A percentile compares a stretch with the other conserved stretches of the same genome.
Conservation (phyloP, 2,329 filamentous ascomycete species). For the Graphium sp. region DNA sequence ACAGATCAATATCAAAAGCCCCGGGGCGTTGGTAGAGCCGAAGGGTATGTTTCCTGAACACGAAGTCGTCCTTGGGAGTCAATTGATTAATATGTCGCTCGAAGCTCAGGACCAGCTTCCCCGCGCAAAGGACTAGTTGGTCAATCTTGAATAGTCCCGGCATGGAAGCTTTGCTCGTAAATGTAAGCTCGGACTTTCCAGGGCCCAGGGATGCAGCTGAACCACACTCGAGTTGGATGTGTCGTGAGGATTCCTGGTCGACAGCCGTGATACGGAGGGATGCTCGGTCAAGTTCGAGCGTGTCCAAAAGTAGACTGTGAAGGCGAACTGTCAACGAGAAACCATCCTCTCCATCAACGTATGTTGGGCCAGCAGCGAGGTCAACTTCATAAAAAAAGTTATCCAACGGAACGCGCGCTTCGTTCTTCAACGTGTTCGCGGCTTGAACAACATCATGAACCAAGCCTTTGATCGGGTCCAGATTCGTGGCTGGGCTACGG, state of each 20-base stretch:
- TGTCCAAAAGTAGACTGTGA: conserved; percentile 55
- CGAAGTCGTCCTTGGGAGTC: conserved; percentile 23
- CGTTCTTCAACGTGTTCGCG: conserved; percentile 27
- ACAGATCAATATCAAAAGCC: conserved; percentile 52
- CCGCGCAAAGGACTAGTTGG: conserved; percentile 46
- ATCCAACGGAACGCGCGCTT: conserved; percentile 50
- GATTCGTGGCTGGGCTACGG: conserved; percentile 9
- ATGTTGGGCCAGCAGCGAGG: conserved; percentile 50
- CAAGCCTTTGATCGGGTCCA: conserved; percentile 25
- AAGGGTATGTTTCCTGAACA: conserved; percentile 44
- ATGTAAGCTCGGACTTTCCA: too few relatives aligned
- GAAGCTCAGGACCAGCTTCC: conserved; percentile 48
- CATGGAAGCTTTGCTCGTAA: conserved; percentile 35
- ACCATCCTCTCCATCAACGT: conserved; percentile 56
- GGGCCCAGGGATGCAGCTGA: too few relatives aligned
- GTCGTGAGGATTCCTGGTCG: conserved; percentile 38
- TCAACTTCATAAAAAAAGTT: conserved; percentile 59
- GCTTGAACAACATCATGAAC: conserved; percentile 28
- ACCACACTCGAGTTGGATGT: conserved; percentile 46
- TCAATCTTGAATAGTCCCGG: conserved; percentile 64
- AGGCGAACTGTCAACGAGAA: conserved; percentile 55
- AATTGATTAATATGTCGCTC: conserved; percentile 39
- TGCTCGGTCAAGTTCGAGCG: conserved; percentile 47
- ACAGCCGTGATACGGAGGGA: conserved; percentile 45
- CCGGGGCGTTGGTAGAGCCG: conserved; percentile 56